Base-by-base conservation (phyloP, 2,329 filamentous ascomycete genomes). In the Madurella mycetomatis region DNA sequence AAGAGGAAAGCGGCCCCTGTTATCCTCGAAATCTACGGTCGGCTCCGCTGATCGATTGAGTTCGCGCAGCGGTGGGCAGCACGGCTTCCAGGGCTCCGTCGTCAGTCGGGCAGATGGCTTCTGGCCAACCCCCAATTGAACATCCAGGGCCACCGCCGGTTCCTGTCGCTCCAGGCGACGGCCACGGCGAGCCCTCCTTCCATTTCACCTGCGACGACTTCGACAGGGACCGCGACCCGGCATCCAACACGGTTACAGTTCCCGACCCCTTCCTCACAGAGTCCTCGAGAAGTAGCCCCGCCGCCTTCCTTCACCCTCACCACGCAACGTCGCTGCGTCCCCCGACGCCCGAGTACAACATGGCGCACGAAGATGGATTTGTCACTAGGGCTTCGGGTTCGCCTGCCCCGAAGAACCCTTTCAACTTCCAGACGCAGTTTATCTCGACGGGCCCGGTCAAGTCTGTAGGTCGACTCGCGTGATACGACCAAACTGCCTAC, bases 401-500 rank as follows among this genome's bases (percentile, higher is more conserved):
- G 18, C 61, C 70, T 30, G 56, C 67, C 15, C 69, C 69, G 15
- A 75, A 73, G 53, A 88, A 85, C 61, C 92, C 92, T 0, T 97
- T 99, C 82, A 97, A 97, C 73, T 97, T 97, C 72, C 84, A 95
- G 73, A 88, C 92, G 1, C 86, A 88, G 67, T 80, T 85, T 44
- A 86, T 91, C 67, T 85, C 87, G 15, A 87, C 87, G 59, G 79
- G 80, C 16, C 87, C 88, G 2, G 81, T 91, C 54, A 92, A 91
- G 76, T 87, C 89, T 61, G 87, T 91, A 75, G 42, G 80, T 74
- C 25, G 13, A 9, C 2, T 13, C 16, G 9, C 9, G 9, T 40
- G 13, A 15, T 11, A 11, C 9, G 13, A 9, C 9, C 34, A 37
- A 9, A 15, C 4, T 37, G 34, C 34, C 34, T 2, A 37, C 4